Percentiles rank a stretch among this genome's conserved stretches.
phyloP scores from a whole-genome alignment of 352 stramenopile genomes.

The Halophytophthora batemanensis region DNA sequence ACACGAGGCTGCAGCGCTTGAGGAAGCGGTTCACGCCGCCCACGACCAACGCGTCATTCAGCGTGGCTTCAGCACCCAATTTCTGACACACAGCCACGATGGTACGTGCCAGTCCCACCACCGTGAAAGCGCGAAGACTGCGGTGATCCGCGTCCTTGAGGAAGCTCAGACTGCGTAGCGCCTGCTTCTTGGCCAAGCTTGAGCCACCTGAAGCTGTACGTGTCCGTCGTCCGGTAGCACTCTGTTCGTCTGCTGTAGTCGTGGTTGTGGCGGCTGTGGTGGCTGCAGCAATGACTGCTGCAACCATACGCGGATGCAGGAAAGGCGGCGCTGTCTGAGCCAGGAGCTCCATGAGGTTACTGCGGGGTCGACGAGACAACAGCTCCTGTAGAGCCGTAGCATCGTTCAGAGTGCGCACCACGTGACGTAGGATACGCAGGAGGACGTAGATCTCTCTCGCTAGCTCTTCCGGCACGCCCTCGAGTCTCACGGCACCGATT shows the following conservation, averaged over 20 bases:
- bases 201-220: too few relatives aligned
- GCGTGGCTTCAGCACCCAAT: slow-evolving; percentile 43
- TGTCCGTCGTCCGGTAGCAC: too few relatives aligned
- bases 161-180: slow-evolving; percentile 40
- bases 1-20: slow-evolving; percentile 61
- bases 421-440: slow-evolving; percentile 56
- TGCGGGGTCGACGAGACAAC: slow-evolving; percentile 40
- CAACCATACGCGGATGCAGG: slow-evolving; percentile 52
- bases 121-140: slow-evolving; percentile 60
- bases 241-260: too few relatives aligned
- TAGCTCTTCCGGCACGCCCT: slow-evolving; percentile 68
- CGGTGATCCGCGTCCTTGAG: slow-evolving; percentile 49
- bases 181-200: slow-evolving; percentile 29
- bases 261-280: too few relatives aligned
- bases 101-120: slow-evolving; percentile 57
- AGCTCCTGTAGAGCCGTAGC: slow-evolving; percentile 36
- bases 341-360: slow-evolving; percentile 49
- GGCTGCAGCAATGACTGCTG: slow-evolving; percentile 50
- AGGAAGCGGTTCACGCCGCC: slow-evolving; percentile 60
- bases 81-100: slow-evolving; percentile 64
- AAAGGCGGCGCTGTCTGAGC: slow-evolving; percentile 60
- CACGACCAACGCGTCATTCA: slow-evolving; percentile 34
- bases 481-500: slow-evolving; percentile 59
- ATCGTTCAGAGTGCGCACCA: slow-evolving; percentile 58
- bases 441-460: slow-evolving; percentile 72